Conservation (phyloP, 177 flowering plant genomes). For the Tripterygium wilfordii region DNA sequence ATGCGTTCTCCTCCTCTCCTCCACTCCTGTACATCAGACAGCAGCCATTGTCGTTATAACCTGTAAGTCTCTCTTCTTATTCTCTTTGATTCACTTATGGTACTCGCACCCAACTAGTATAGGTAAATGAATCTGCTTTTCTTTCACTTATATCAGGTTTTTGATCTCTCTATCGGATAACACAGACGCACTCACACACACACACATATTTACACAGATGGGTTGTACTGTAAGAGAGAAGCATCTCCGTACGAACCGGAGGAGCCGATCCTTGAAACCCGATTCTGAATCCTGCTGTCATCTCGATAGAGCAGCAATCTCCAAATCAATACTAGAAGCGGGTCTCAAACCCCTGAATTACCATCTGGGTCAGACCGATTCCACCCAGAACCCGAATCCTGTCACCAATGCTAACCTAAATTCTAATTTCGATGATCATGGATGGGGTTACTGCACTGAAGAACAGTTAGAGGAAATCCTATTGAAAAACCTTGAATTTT, state of each 20-base stretch:
- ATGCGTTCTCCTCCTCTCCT: too few species aligned
- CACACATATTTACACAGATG: constrained; percentile 34
- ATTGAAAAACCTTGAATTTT: constrained; percentile 55
- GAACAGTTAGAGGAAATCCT: constrained; percentile 73
- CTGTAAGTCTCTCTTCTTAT: too few species aligned
- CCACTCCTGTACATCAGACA: too few species aligned
- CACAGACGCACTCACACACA: too few species aligned
- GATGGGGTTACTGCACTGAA: constrained; percentile 88
- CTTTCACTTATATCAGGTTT: too few species aligned
- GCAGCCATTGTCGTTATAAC: too few species aligned
- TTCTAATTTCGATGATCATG: constrained; percentile 44
- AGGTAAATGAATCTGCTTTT: too few species aligned
- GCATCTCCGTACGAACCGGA: constrained; percentile 48
- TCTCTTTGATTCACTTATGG: too few species aligned
- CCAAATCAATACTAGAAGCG: constrained; percentile 31
- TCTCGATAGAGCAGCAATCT: constrained; percentile 14
- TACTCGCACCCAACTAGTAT: too few species aligned
- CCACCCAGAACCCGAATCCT: constrained; percentile 16
- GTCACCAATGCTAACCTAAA: constrained; percentile 12
- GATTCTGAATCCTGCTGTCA: constrained; percentile 23
- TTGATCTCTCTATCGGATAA: too few species aligned
- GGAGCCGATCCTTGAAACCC: constrained; percentile 48
- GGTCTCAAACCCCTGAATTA: constrained; percentile 32
- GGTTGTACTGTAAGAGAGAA: constrained; percentile 73
- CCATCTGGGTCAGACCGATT: constrained; percentile 24